Base-by-base conservation (phyloP, 495 filamentous ascomycete species). In the Immersiella caudata region DNA sequence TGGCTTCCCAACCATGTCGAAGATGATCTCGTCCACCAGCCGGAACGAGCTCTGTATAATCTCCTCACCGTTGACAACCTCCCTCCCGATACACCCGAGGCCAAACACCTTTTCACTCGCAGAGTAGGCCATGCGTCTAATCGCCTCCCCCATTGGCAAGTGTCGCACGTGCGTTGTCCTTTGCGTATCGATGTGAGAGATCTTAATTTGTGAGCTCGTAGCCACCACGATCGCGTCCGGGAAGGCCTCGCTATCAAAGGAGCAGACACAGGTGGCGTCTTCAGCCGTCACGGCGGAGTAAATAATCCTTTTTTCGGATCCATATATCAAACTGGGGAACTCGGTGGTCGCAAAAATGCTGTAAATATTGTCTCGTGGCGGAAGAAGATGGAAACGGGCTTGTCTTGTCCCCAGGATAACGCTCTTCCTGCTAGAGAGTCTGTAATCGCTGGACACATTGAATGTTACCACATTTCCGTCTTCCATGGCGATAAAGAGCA, bases 221-320 rank as follows among this genome's bases (percentile, higher is more conserved):
- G 93, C 93, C 36, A 98, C 85, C 2, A 90, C 90, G 49, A 98
- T 88, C 14, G 91, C 87, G 40, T 84, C 84, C 3, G 95, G 93
- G 70, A 91, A 99, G 0, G 90, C 90, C 67, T 89, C 88, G 16
- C 88, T 78, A 76, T 98, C 86, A 68, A 99, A 94, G 7, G 91
- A 83, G 70, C 91, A 95, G 27, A 98, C 84, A 46, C 87, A 88
- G 6, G 87, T 87, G 6, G 93, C 90, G 58, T 92, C 88, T 70
- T 97, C 92, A 1, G 93, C 93, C 60, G 96, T 98, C n/a, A 97
- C 90, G 1, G 96, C 93, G 20, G 93, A 96, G 82, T 95, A 99
- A 7, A 97, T 88, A 27, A 97, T 89, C 12, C 94, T 86, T 0
- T 90, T 92, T 73, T 98, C 93, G 6, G 89, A 88, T 20, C 89